Base-by-base conservation (phyloP, 192 early-diverging fungal species). In the Bifiguratus adelaidae region DNA sequence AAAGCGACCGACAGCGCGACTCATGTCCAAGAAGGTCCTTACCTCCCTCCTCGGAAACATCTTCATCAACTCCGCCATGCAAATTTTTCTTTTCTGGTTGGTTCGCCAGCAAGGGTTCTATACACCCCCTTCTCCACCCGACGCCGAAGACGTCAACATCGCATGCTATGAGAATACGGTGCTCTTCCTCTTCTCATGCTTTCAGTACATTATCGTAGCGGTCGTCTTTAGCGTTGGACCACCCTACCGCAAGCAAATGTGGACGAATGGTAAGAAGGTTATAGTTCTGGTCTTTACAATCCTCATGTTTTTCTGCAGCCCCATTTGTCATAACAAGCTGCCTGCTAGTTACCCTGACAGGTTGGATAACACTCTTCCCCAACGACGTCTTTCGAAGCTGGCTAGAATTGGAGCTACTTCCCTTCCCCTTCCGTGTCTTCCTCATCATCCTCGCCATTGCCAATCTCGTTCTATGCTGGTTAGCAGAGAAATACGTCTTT, bases 171-270 rank as follows among this genome's bases (percentile, higher is more conserved):
- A 99, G 56, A 95, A 97, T 60, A 89, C 89, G 11, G 83, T 77
- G 5, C 68, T 99, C 48, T 99, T 99, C 63, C 48, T 95, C 50
- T 33, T 87, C 3, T 89, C 86, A 15, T 88, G 85, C 35, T 99
- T 81, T 64, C 95, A 97, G 68, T 99, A 99, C 58, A 67, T 97
- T 21, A 55, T 89, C 6, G 80, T 86, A 2, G 95, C 91, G 0
- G 74, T 88, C 29, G 88, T 93, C 20, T 94, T 96, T 56, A 89
- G 85, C 60, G 89, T 90, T n/a, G 97, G 97, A 0, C 86, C 88
- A 30, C 97, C 95, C 0, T 99, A 92, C 58, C 84, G 93, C 48
- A 80, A 89, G 56, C 75, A 82, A 6, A 82, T 95, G 55, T 73
- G 82, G 59, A 85, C 80, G 30, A 99, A 99, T 57, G 69, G 87